phyloP scores from a whole-genome alignment of 805 yeast genomes.

The Starmera amethionina region DNA sequence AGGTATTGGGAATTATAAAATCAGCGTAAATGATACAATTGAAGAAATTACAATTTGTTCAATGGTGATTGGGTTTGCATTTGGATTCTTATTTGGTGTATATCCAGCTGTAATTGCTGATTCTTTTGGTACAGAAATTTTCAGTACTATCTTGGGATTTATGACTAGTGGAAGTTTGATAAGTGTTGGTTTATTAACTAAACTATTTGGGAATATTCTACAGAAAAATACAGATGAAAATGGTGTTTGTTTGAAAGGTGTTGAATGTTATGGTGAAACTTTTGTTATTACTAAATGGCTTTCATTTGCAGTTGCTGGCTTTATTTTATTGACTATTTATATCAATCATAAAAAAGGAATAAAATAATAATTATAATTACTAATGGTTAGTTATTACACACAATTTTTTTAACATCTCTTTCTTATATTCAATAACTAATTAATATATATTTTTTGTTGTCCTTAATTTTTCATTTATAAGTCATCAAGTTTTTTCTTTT shows the following conservation, averaged over 20 bases:
- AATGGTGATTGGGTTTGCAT: slow-evolving; percentile 48
- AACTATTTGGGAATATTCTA: slow-evolving; percentile 45
- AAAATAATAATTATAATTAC: no score
- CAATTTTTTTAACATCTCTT: no score
- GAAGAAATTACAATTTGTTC: slow-evolving; percentile 40
- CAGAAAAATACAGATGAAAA: slow-evolving; percentile 32
- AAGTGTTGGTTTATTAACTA: slow-evolving; percentile 42
- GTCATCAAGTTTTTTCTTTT: no score
- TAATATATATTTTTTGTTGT: no score
- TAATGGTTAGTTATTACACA: no score
- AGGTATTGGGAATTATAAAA: slow-evolving; percentile 26
- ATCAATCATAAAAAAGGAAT: slow-evolving; percentile 1
- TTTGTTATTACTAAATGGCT: slow-evolving; percentile 21
- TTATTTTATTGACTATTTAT: slow-evolving; percentile 13
- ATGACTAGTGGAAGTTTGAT: slow-evolving; percentile 64
- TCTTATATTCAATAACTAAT: no score
- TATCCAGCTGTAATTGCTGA: slow-evolving; percentile 74
- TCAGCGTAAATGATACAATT: slow-evolving; percentile 27
- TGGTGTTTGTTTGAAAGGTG: slow-evolving; percentile 34
- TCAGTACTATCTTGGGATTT: slow-evolving; percentile 71
- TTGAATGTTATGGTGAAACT: slow-evolving; percentile 36
- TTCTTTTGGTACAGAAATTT: slow-evolving; percentile 53
- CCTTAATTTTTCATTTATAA: no score
- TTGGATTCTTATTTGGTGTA: slow-evolving; percentile 64
- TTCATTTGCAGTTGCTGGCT: slow-evolving; percentile 11